These are phyloP conservation scores for Excoecaria agallocha DNA, from an alignment of 345 rosid species.

Conservation along the genomic window DNA sequence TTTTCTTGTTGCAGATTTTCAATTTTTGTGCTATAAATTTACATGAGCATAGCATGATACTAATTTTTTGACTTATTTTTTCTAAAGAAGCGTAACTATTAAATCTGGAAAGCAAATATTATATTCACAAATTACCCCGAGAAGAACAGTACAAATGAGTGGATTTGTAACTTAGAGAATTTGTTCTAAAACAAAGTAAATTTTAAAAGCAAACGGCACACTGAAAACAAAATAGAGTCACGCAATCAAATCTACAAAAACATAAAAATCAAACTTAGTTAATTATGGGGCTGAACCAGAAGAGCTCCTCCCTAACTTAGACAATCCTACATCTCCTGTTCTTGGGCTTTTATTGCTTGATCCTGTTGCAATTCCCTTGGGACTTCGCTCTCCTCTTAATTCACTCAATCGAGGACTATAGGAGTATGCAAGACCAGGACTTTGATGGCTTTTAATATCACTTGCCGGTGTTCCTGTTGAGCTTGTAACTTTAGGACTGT, in stretches of 20 bases:
- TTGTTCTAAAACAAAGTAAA: constrained; percentile 4
- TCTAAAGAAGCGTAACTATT: too few species aligned
- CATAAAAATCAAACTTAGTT: constrained; percentile 15
- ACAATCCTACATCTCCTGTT: constrained; percentile 37
- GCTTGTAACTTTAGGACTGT: constrained; percentile 34
- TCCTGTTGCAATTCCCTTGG: constrained; percentile 39
- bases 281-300: constrained; percentile 37
- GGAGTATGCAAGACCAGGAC: constrained; percentile 41
- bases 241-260: constrained; percentile 21
- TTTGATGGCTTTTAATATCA: constrained; percentile 40
- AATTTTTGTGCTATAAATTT: too few species aligned
- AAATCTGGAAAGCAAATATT: not conserved
- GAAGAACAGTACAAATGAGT: not conserved
- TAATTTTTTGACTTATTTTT: too few species aligned
- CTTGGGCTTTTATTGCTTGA: constrained; percentile 41
- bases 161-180: constrained; percentile 13
- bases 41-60: too few species aligned
- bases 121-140: not conserved
- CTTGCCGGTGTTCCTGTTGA: constrained; percentile 53
- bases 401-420: constrained; percentile 65
- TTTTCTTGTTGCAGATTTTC: too few species aligned
- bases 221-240: constrained; percentile 15
- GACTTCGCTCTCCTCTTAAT: constrained; percentile 64
- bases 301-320: constrained; percentile 73
- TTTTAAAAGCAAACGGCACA: constrained; percentile 25